phyloP scores from a whole-genome alignment of 495 filamentous ascomycete genomes.

The Talaromyces trachyspermus region DNA sequence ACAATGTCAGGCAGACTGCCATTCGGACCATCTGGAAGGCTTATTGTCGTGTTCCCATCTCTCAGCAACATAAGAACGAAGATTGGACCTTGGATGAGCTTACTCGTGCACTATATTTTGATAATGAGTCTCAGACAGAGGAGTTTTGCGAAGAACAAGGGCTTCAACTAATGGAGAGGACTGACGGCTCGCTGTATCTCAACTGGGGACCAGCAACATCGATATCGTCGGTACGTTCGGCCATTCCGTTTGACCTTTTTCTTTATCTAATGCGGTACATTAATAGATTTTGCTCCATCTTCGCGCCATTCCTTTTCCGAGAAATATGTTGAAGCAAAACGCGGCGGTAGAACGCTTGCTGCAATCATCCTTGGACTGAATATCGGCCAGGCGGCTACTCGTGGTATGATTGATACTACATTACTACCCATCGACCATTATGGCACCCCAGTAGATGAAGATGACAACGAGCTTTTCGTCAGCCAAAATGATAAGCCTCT shows the following conservation, averaged over 20 bases:
- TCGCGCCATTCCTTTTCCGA: constrained; percentile 45
- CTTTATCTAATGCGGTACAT: neutral
- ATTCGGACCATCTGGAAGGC: constrained; percentile 60
- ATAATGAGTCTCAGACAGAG: constrained; percentile 61
- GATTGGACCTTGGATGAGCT: constrained; percentile 68
- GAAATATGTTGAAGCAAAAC: constrained; percentile 43
- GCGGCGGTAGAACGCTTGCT: constrained; percentile 37
- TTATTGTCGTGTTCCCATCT: constrained; percentile 47
- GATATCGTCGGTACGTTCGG: constrained; percentile 36
- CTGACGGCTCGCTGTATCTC: constrained; percentile 44
- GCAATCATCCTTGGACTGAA: constrained; percentile 46
- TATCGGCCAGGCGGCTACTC: constrained; percentile 36
- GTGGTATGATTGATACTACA: constrained; percentile 38
- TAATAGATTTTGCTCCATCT: constrained; percentile 34
- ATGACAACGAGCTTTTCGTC: constrained; percentile 37
- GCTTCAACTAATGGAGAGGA: constrained; percentile 50
- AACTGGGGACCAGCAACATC: constrained; percentile 39
- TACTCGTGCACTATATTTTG: constrained; percentile 62
- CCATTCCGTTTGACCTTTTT: neutral
- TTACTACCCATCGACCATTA: constrained; percentile 14
- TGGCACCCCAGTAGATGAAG: neutral
- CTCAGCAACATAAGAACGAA: constrained; percentile 59
- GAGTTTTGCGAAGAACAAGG: constrained; percentile 64
- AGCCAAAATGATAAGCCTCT: constrained; percentile 24
- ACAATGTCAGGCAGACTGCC: constrained; percentile 65